Evolutionary conservation across 495 filamentous ascomycete genomes (phyloP), one percentile per base, ranked within the genome.

Genomic region (Lindgomyces ingoldianus): DNA sequence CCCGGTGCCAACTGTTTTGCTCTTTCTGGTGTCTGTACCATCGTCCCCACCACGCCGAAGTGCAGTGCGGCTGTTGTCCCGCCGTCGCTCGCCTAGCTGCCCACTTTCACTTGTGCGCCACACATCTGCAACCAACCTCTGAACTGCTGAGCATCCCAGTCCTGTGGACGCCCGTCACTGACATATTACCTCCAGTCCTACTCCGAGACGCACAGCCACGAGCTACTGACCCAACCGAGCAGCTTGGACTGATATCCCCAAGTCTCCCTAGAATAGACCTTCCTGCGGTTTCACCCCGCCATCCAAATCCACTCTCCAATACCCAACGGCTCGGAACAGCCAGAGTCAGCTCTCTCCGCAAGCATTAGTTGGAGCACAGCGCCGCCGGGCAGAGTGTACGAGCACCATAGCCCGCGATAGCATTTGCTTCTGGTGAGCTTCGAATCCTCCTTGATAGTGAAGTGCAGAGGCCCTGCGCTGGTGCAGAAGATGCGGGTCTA

Each of bases 61-160:
- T 65, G 61, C 57, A 42, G 56, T 51, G 16, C 65, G 45, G 56
- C 67, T 65, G 61, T 57, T 56, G 62, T 70, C 62, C n/a, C 67
- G 51, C 60, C 61, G 42, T 21, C 50, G 26, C 62, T 61, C 61
- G 55, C 66, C 61, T 64, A 36, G 56, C 56, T 44, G 42, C 24
- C 45, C 41, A 25, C 50, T 29, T 49, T 42, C 33, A 6, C 51
- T 46, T 70, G 67, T 70, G 67, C 67, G 67, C 62, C 67, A 70
- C 67, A 60, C 39, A 10, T 26, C 30, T 69, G 66, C 56, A 65
- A 61, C 61, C 66, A 52, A 30, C 66, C 61, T 51, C 18, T 65
- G 29, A 44, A 61, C 55, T 48, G 60, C 49, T 53, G 39, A 57
- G 52, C 61, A 57, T 22, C 36, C 53, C 19, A 57, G 4, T 29